phyloP scores from a whole-genome alignment of 2,329 filamentous ascomycete genomes.

The Bipolaris bicolor region DNA sequence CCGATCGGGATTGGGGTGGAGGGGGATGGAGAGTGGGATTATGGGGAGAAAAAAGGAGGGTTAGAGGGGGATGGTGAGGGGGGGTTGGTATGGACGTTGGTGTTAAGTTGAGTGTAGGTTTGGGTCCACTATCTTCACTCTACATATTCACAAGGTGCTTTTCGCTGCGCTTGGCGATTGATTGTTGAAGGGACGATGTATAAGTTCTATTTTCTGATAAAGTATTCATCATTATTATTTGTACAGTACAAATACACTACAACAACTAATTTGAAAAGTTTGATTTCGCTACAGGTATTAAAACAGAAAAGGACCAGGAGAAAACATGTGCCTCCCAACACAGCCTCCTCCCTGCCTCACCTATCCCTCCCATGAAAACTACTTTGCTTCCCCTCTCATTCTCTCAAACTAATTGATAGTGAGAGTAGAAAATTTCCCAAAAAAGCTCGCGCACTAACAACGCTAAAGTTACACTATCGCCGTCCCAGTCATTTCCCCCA shows the following conservation, averaged over 20 bases:
- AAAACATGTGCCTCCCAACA: conserved; percentile 26
- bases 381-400: neutral
- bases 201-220: too few species aligned
- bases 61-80: too few species aligned
- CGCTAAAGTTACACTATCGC: conserved; percentile 16
- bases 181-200: too few species aligned
- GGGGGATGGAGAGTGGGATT: neutral
- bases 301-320: neutral
- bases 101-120: neutral
- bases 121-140: neutral
- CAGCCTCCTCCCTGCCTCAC: conserved; percentile 2
- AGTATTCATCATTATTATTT: too few species aligned
- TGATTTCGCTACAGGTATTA: conserved; percentile 2
- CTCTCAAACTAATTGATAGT: conserved; percentile 5
- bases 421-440: conserved; percentile 12
- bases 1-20: too few species aligned
- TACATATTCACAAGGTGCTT: neutral
- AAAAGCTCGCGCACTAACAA: conserved; percentile 6
- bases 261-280: neutral
- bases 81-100: neutral
- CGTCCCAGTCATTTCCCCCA: conserved; percentile 1
- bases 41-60: neutral
- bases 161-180: neutral
- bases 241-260: neutral
- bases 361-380: conserved; percentile 2